Conservation (phyloP, 768 basidiomycete genomes). For the Pisolithus sp. region DNA sequence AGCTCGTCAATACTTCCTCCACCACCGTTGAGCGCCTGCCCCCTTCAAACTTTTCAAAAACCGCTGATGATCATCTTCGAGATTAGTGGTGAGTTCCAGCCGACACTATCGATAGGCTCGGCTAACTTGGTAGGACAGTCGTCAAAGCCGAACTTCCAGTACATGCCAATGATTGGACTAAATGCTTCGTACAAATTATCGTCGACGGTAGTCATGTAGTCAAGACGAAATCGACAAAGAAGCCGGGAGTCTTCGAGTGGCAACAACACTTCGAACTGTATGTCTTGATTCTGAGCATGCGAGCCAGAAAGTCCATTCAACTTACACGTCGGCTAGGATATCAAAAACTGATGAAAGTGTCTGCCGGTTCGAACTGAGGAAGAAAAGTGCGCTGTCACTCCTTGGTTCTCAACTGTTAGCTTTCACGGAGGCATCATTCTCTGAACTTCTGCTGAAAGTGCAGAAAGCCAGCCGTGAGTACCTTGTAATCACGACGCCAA, state of each 20-base stretch:
- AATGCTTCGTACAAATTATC: conserved; percentile 17
- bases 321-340: conserved; percentile 5
- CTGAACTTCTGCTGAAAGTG: conserved; percentile 14
- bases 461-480: conserved; percentile 4
- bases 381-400: conserved; percentile 5
- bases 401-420: conserved; percentile 12
- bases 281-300: background rate
- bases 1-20: background rate
- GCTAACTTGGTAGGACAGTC: conserved; percentile 7
- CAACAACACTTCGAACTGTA: conserved; percentile 18
- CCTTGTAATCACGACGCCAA: background rate
- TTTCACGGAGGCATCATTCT: conserved; percentile 8
- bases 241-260: conserved; percentile 15
- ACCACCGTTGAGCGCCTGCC: background rate
- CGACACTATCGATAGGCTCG: too few species aligned
- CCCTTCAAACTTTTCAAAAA: background rate
- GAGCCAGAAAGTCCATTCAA: background rate
- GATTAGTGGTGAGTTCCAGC: conserved; percentile 1
- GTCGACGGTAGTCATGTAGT: conserved; percentile 10
- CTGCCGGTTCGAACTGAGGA: conserved; percentile 22
- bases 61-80: background rate
- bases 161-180: conserved; percentile 15
- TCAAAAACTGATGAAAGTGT: conserved; percentile 9
- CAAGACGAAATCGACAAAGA: conserved; percentile 13
- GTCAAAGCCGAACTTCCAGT: conserved; percentile 20